Evolutionary conservation across 2,329 filamentous ascomycete genomes (phyloP), one percentile per base, ranked within the genome.

Genomic region (Fusarium heterosporum): DNA sequence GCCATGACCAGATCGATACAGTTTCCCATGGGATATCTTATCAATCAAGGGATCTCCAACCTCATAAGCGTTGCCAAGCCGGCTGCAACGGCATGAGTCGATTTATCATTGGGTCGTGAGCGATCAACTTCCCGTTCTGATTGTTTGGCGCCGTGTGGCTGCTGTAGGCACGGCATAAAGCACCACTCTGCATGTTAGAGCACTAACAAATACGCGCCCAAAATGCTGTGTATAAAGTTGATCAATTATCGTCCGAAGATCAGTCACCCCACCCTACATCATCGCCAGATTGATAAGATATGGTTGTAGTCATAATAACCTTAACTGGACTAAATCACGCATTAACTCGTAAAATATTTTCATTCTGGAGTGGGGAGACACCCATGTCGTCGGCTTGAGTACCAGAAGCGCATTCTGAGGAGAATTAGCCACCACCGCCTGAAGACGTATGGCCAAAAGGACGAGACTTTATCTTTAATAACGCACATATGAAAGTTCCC

Each of bases 41-140:
- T 64, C 61, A 64, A 64, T 64, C 61, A 64, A 53, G 41, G 30
- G 36, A 51, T 32, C 41, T 40, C 61, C 60, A 54, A 64, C 60
- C 30, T 59, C 60, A 47, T 60, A 64, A 32, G 25, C 22, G 4
- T 42, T 36, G 61, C 61, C 53, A 64, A 64, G 61, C 47, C 61
- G 53, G 61, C 14, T 60, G 64, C 54, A 17, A 29, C 61, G 61
- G 61, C 42, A 19, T 39, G 13, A 16, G 11, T 38, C 28, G 16
- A 7, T 46, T 25, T 1, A 16, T 29, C 9, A 64, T 64, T 53
- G 39, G 43, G 43, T 3, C 9, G 7, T 6, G 7, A 38, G 17
- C 14, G n/a, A 41, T 26, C 19, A 58, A 54, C 55, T 58, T 47
- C 55, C 55, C n/a, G 22, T 56, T 58, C 30, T 29, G 28, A 28